A percentile compares a stretch with the other conserved stretches of the same genome.
Evolutionary conservation across 2,329 filamentous ascomycete genomes (phyloP).

Genomic region (Epichloe coenophiala): DNA sequence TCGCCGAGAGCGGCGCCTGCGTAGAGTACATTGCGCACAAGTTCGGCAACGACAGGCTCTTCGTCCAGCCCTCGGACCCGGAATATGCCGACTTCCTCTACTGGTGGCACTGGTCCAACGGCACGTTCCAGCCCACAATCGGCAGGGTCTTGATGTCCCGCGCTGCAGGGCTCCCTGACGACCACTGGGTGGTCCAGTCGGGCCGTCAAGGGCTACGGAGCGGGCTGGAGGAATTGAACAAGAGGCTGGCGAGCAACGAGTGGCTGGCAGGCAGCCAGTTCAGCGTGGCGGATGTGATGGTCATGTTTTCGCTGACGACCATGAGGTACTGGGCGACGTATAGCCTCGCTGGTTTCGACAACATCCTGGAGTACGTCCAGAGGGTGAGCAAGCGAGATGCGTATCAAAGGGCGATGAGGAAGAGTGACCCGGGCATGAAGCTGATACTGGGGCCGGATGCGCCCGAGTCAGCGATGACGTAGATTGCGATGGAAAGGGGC

Average conservation of each 20-base stretch:
- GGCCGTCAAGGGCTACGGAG: slow-evolving; percentile 20
- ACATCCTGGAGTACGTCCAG: slow-evolving; percentile 32
- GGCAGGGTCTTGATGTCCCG: slow-evolving; percentile 22
- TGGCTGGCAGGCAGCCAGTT: slow-evolving; percentile 50
- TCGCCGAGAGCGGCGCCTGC: slow-evolving; percentile 47
- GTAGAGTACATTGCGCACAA: slow-evolving; percentile 47
- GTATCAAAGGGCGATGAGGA: slow-evolving; percentile 33
- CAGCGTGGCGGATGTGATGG: slow-evolving; percentile 54
- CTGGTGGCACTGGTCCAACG: slow-evolving; percentile 48
- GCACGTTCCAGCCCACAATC: slow-evolving; percentile 27
- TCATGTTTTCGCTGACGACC: slow-evolving; percentile 46
- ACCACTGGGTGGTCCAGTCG: slow-evolving; percentile 16
- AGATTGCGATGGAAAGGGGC: not conserved
- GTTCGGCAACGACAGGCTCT: slow-evolving; percentile 35
- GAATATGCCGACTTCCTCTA: slow-evolving; percentile 48
- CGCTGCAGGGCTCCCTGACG: slow-evolving; percentile 1
- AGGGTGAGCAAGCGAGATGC: slow-evolving; percentile 29
- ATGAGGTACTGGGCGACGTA: slow-evolving; percentile 38
- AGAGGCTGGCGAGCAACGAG: slow-evolving; percentile 29
- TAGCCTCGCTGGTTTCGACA: slow-evolving; percentile 25
- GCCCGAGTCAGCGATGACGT: not conserved
- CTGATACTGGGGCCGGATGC: slow-evolving; percentile 14
- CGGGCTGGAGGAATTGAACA: slow-evolving; percentile 37
- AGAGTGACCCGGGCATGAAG: slow-evolving; percentile 34
- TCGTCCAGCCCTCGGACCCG: slow-evolving; percentile 28